Conservation (phyloP, 495 filamentous ascomycete species). For the Penicillium fimorum region DNA sequence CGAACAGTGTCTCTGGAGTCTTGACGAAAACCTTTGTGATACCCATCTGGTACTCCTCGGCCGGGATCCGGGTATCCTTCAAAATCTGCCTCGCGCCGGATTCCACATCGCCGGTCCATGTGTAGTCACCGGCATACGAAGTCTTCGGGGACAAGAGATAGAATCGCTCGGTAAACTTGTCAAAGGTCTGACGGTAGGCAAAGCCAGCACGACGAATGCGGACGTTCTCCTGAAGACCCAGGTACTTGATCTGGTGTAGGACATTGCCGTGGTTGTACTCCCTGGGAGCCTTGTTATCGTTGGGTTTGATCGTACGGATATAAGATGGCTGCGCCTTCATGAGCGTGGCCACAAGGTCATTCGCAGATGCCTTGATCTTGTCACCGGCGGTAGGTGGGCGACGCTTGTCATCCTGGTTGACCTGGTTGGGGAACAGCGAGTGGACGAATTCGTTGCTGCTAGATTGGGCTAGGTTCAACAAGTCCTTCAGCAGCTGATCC, state of each 20-base stretch:
- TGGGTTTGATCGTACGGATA: conserved; percentile 98
- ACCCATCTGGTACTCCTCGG: conserved; percentile 96
- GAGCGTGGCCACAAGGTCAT: conserved; percentile 89
- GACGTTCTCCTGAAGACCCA: conserved; percentile 98
- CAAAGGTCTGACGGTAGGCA: conserved; percentile 95
- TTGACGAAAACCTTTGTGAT: conserved; percentile 98
- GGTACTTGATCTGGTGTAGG: conserved; percentile 98
- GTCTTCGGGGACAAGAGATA: conserved; percentile 93
- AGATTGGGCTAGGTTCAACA: conserved; percentile 81
- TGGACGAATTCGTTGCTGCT: conserved; percentile 85
- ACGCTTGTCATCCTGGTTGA: conserved; percentile 94
- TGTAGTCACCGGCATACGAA: conserved; percentile 95
- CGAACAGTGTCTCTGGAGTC: conserved; percentile 95
- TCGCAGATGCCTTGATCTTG: conserved; percentile 95
- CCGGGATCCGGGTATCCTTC: conserved; percentile 91
- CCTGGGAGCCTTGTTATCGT: conserved; percentile 92
- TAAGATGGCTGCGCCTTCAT: conserved; percentile 98
- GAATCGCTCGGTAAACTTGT: conserved; percentile 98
- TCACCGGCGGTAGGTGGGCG: conserved; percentile 94
- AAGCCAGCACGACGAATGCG: conserved; percentile 95
- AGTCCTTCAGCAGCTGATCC: conserved; percentile 91
- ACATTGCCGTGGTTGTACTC: conserved; percentile 93
- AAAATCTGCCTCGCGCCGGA: conserved; percentile 91
- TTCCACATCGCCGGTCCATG: conserved; percentile 83
- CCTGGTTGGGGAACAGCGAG: conserved; percentile 83